Evolutionary conservation across 768 basidiomycete genomes (phyloP).

Genomic region (Collybia sp.): DNA sequence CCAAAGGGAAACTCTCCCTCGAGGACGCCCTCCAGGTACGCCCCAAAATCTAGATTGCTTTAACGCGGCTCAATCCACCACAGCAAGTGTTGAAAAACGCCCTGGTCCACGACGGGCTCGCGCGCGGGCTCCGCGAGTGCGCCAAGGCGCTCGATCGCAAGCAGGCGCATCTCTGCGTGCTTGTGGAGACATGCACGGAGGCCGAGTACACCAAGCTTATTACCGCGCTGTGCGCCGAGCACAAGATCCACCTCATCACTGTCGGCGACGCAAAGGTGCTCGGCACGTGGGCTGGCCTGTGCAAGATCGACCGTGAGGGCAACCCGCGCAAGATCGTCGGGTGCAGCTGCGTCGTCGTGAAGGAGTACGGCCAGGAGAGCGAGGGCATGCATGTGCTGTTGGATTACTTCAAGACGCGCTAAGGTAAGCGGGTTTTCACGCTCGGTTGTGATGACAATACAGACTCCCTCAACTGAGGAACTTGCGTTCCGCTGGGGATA

Average conservation of each 20-base stretch:
- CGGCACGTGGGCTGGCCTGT: constrained; percentile 97
- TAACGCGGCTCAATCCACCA: constrained; percentile 9
- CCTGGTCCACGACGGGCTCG: constrained; percentile 96
- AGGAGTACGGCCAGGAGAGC: constrained; percentile 93
- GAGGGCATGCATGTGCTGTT: constrained; percentile 92
- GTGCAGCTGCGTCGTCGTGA: constrained; percentile 94
- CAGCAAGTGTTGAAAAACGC: constrained; percentile 99
- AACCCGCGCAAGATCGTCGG: constrained; percentile 96
- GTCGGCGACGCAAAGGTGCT: constrained; percentile 97
- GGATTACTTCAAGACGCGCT: constrained; percentile 96
- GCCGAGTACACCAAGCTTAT: constrained; percentile 99
- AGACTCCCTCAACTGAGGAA: constrained; percentile 92
- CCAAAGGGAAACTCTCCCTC: constrained; percentile 93
- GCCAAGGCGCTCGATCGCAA: constrained; percentile 99
- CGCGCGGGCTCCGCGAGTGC: constrained; percentile 95
- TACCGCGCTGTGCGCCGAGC: constrained; percentile 97
- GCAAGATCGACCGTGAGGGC: constrained; percentile 99
- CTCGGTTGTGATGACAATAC: constrained; percentile 64
- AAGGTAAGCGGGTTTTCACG: constrained; percentile 30
- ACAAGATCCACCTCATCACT: constrained; percentile 99
- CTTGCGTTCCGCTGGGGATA: constrained; percentile 56
- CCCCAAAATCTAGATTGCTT: background rate
- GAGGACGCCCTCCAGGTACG: constrained; percentile 89
- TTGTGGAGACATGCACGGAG: constrained; percentile 98
- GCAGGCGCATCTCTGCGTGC: constrained; percentile 96